A percentile compares a stretch with the other conserved stretches of the same genome.
Conservation (phyloP, 2,329 filamentous ascomycete species). For the Phaeoacremonium minimum region DNA sequence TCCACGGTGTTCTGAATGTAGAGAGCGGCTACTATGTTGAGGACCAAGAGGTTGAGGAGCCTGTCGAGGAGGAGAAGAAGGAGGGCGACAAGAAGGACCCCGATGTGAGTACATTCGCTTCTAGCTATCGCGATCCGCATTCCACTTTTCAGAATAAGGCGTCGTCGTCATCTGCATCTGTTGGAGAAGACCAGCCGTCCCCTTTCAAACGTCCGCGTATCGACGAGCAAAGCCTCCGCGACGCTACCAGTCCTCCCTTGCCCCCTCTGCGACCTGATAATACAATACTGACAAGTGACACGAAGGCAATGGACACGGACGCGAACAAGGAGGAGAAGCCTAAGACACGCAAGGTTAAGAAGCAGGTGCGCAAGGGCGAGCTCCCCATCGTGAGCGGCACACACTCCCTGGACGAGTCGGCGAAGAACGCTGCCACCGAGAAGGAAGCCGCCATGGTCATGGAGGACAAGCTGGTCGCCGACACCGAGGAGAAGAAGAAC, state of each 20-base stretch:
- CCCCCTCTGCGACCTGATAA: too few relatives aligned
- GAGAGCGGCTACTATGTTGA: conserved; percentile 98
- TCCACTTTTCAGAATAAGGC: conserved; percentile 1
- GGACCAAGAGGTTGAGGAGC: conserved; percentile 95
- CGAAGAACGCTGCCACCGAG: conserved; percentile 69
- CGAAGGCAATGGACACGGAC: conserved; percentile 82
- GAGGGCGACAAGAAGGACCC: conserved; percentile 58
- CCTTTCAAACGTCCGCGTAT: conserved; percentile 3
- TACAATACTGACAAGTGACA: neutral
- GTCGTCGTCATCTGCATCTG: conserved; percentile 1
- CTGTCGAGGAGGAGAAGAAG: conserved; percentile 65
- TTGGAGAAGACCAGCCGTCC: conserved; percentile 5
- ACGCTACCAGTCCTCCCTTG: neutral
- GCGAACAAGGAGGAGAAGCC: conserved; percentile 59
- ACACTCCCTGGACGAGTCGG: conserved; percentile 66
- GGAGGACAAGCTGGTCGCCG: conserved; percentile 96
- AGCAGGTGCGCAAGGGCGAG: conserved; percentile 97
- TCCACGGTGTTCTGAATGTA: conserved; percentile 93
- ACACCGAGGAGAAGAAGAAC: conserved; percentile 99
- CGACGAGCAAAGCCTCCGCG: conserved; percentile 1
- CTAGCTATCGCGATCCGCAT: conserved; percentile 1
- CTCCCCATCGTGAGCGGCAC: conserved; percentile 83
- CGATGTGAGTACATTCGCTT: conserved; percentile 57
- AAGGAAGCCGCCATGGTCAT: conserved; percentile 88
- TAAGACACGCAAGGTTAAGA: conserved; percentile 97